Conservation (phyloP, 805 yeast species). For the Kazachstania martiniae region DNA sequence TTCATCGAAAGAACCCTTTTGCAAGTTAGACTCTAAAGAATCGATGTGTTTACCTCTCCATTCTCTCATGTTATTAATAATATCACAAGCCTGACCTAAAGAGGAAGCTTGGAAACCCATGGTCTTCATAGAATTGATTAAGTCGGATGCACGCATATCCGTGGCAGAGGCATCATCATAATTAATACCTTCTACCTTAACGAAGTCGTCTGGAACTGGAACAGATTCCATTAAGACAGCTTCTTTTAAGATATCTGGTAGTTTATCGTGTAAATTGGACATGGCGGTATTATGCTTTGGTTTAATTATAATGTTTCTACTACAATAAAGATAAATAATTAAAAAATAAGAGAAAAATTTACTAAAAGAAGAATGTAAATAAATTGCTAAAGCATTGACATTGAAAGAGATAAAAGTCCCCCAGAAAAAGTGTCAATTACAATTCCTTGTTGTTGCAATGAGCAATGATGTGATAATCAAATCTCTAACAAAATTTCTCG, state of each 20-base stretch:
- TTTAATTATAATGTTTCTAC: no score
- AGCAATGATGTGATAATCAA: no score
- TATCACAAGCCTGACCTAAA: conserved; percentile 79
- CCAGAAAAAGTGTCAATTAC: no score
- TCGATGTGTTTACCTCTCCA: conserved; percentile 84
- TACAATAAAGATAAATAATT: no score
- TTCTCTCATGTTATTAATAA: conserved; percentile 80
- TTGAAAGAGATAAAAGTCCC: no score
- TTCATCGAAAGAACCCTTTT: conserved; percentile 68
- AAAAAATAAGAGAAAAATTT: no score
- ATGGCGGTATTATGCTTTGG: no score
- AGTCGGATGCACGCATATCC: conserved; percentile 68
- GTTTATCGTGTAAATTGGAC: conserved; percentile 27
- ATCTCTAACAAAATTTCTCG: no score
- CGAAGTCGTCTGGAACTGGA: conserved; percentile 74
- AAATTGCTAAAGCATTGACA: no score
- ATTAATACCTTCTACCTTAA: conserved; percentile 79
- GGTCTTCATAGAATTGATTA: conserved; percentile 71
- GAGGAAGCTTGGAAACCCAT: conserved; percentile 98
- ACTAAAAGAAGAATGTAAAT: no score
- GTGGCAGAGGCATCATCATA: conserved; percentile 68
- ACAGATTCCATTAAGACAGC: conserved; percentile 84
- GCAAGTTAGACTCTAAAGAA: conserved; percentile 56
- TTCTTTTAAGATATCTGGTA: conserved; percentile 73
- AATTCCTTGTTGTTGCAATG: no score